Percentiles rank a stretch among this genome's conserved stretches.
phyloP scores from a whole-genome alignment of 2,329 filamentous ascomycete genomes.

The Aureobasidium sp. region DNA sequence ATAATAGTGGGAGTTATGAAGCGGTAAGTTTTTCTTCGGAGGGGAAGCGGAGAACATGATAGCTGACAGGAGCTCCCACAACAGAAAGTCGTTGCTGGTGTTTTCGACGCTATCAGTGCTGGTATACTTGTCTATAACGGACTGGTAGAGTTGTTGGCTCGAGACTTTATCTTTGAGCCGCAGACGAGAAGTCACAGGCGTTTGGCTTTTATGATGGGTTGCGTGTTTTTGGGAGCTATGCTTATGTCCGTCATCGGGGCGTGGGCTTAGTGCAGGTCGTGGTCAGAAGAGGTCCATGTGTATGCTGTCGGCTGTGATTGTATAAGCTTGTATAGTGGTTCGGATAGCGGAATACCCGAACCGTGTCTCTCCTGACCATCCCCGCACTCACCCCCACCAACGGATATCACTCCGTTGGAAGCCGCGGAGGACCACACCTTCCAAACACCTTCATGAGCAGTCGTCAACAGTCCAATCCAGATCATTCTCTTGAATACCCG shows the following conservation, averaged over 20 bases:
- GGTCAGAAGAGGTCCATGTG: too few relatives aligned
- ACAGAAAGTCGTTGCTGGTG: slow-evolving; percentile 54
- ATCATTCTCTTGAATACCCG: too few relatives aligned
- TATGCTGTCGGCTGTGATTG: too few relatives aligned
- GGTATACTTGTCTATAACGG: slow-evolving; percentile 30
- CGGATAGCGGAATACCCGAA: too few relatives aligned
- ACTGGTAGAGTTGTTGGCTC: slow-evolving; percentile 38
- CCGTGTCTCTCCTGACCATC: too few relatives aligned
- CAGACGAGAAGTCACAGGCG: slow-evolving; percentile 84
- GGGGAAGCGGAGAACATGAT: background rate
- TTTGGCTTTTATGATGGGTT: slow-evolving; percentile 84
- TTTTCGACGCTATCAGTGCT: slow-evolving; percentile 81
- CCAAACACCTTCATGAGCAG: too few relatives aligned
- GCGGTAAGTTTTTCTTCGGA: slow-evolving; percentile 40
- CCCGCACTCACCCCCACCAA: too few relatives aligned
- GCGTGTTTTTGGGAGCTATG: slow-evolving; percentile 63
- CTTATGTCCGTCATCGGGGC: slow-evolving; percentile 78
- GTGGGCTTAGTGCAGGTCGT: slow-evolving; percentile 53
- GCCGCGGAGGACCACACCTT: too few relatives aligned
- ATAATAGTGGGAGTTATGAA: slow-evolving; percentile 30
- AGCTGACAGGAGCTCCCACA: background rate
- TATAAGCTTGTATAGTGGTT: too few relatives aligned
- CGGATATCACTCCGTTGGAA: too few relatives aligned
- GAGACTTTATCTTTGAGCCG: slow-evolving; percentile 53
- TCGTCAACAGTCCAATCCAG: too few relatives aligned